These are phyloP conservation scores for Phytopythium sindhum DNA, from an alignment of 352 stramenopile genomes.

Conservation along the genomic window DNA sequence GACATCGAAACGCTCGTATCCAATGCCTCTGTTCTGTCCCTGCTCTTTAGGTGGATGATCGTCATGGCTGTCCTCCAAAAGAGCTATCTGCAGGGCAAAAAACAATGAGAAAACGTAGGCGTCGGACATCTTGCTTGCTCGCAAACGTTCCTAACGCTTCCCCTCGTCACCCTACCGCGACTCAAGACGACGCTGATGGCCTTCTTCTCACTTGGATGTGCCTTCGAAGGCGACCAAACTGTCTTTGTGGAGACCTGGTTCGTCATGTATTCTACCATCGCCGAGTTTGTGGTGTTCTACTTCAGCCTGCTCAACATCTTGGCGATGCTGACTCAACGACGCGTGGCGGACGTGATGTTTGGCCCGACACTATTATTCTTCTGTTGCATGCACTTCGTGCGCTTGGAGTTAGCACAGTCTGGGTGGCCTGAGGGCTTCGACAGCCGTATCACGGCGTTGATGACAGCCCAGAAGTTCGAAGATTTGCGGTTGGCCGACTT, in stretches of 20 bases:
- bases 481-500: constrained; percentile 13
- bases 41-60: constrained; percentile 6
- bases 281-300: constrained; percentile 9
- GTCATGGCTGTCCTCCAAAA: constrained; percentile 1
- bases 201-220: constrained; percentile 7
- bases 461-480: constrained; percentile 14
- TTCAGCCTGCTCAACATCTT: constrained; percentile 9
- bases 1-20: constrained; percentile 3
- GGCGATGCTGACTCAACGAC: not conserved
- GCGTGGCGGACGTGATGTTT: not conserved
- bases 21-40: constrained; percentile 1
- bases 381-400: constrained; percentile 3
- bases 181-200: constrained; percentile 7
- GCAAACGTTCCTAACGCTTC: constrained; percentile 3
- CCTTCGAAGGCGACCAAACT: constrained; percentile 8
- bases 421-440: constrained; percentile 10
- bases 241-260: constrained; percentile 7
- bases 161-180: constrained; percentile 1
- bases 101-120: constrained; percentile 10
- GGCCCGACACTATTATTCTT: constrained; percentile 5
- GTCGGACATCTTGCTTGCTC: constrained; percentile 19
- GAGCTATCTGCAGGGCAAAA: not conserved
- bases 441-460: not conserved
- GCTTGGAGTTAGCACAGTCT: constrained; percentile 1
- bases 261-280: constrained; percentile 11